phyloP scores from a whole-genome alignment of 768 basidiomycete species.

The Mycena rebaudengoi region DNA sequence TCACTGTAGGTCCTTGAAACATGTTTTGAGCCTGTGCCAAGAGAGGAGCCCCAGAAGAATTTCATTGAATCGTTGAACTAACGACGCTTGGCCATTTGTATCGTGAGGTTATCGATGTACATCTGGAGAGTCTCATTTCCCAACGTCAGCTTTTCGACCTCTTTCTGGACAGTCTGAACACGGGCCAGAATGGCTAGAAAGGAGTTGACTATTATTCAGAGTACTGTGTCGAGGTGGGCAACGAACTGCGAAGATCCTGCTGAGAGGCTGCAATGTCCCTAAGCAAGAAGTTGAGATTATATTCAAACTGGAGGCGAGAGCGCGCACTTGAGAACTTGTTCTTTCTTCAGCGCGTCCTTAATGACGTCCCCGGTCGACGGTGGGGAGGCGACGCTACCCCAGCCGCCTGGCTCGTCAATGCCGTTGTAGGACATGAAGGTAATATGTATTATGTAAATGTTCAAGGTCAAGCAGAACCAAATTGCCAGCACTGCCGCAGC shows the following conservation, averaged over 20 bases:
- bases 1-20: too few relatives aligned
- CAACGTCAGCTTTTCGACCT: constrained; percentile 82
- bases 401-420: constrained; percentile 51
- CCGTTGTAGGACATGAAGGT: constrained; percentile 23
- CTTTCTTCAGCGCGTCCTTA: constrained; percentile 80
- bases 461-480: too few relatives aligned
- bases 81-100: constrained; percentile 89
- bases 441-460: too few relatives aligned
- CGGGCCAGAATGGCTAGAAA: constrained; percentile 69
- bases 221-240: neutral
- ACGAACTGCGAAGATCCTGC: constrained; percentile 78
- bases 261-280: constrained; percentile 83
- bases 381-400: constrained; percentile 54
- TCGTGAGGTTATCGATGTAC: constrained; percentile 90
- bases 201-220: neutral
- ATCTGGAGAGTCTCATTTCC: constrained; percentile 86
- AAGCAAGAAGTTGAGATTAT: neutral
- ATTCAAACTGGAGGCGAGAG: neutral
- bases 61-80: too few relatives aligned
- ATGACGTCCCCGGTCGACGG: constrained; percentile 70
- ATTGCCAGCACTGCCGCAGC: constrained; percentile 32
- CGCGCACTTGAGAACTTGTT: constrained; percentile 79
- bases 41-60: too few relatives aligned
- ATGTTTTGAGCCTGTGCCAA: too few relatives aligned
- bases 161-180: constrained; percentile 74